Evolutionary conservation across 306 rosid species (phyloP).

Genomic region (Sphenostylis stenocarpa): DNA sequence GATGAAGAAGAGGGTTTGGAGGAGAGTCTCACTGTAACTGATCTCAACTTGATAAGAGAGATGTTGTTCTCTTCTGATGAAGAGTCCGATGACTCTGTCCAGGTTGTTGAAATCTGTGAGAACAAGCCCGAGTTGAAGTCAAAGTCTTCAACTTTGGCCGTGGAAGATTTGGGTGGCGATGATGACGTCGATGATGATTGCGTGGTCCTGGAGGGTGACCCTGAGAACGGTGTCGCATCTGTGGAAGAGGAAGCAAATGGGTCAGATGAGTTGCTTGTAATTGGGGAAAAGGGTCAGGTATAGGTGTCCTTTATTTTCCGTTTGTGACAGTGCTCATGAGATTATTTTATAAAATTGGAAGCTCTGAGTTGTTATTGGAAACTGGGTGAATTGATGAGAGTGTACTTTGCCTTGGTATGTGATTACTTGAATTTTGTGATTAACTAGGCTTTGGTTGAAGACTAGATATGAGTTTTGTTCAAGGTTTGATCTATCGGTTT

Average conservation of each 20-base stretch:
- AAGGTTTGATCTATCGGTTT: neutral
- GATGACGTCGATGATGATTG: slow-evolving; percentile 71
- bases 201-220: slow-evolving; percentile 71
- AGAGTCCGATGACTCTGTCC: slow-evolving; percentile 47
- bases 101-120: slow-evolving; percentile 50
- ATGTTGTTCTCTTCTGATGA: slow-evolving; percentile 39
- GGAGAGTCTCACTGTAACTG: neutral
- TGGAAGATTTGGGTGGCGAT: slow-evolving; percentile 33
- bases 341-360: neutral
- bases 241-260: slow-evolving; percentile 36
- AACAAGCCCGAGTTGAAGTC: slow-evolving; percentile 39
- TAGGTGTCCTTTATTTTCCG: neutral
- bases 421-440: neutral
- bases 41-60: slow-evolving; percentile 51
- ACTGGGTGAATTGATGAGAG: neutral
- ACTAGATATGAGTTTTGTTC: neutral
- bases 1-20: slow-evolving; percentile 53
- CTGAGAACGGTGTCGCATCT: slow-evolving; percentile 45
- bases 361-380: neutral
- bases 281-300: slow-evolving; percentile 89
- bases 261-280: slow-evolving; percentile 67
- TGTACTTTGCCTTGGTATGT: slow-evolving; percentile 4
- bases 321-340: neutral
- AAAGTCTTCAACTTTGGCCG: slow-evolving; percentile 38
- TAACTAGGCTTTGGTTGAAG: neutral